Evolutionary conservation across 2,329 filamentous ascomycete genomes (phyloP).

Genomic region (Torrubiellomyces zombiae): DNA sequence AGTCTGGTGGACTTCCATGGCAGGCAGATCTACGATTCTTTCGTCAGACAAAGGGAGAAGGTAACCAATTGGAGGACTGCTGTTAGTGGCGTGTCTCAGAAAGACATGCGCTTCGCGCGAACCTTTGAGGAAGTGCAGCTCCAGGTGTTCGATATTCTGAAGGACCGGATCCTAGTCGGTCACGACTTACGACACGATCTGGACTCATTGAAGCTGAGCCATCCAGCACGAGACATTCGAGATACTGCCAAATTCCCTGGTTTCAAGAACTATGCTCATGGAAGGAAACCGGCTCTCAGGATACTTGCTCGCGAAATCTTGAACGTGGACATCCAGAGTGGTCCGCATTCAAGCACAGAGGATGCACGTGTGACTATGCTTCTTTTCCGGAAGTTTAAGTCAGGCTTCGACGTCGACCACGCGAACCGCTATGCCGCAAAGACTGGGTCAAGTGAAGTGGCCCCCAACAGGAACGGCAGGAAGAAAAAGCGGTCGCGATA

Average conservation of each 20-base stretch:
- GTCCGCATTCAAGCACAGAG: constrained; percentile 49
- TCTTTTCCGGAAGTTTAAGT: constrained; percentile 68
- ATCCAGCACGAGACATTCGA: constrained; percentile 61
- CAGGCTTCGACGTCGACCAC: constrained; percentile 70
- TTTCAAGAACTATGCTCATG: constrained; percentile 53
- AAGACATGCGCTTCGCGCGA: constrained; percentile 53
- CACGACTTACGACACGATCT: constrained; percentile 74
- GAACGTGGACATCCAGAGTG: constrained; percentile 44
- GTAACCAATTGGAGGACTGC: constrained; percentile 84
- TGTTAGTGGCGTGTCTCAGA: constrained; percentile 66
- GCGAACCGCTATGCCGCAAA: constrained; percentile 43
- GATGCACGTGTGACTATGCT: constrained; percentile 87
- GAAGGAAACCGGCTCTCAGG: constrained; percentile 51
- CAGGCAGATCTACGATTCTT: constrained; percentile 84
- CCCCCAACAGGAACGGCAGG: constrained; percentile 14
- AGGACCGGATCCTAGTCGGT: constrained; percentile 59
- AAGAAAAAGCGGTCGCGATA: constrained; percentile 1
- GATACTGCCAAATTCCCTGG: constrained; percentile 68
- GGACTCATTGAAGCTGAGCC: constrained; percentile 57
- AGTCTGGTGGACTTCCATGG: constrained; percentile 91
- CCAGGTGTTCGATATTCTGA: constrained; percentile 51
- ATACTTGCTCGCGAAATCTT: constrained; percentile 40
- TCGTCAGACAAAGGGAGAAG: constrained; percentile 58
- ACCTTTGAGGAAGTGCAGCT: constrained; percentile 62
- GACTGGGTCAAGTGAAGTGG: constrained; percentile 17